phyloP scores from a whole-genome alignment of 208 protist species.

The Trypanosoma vivax region DNA sequence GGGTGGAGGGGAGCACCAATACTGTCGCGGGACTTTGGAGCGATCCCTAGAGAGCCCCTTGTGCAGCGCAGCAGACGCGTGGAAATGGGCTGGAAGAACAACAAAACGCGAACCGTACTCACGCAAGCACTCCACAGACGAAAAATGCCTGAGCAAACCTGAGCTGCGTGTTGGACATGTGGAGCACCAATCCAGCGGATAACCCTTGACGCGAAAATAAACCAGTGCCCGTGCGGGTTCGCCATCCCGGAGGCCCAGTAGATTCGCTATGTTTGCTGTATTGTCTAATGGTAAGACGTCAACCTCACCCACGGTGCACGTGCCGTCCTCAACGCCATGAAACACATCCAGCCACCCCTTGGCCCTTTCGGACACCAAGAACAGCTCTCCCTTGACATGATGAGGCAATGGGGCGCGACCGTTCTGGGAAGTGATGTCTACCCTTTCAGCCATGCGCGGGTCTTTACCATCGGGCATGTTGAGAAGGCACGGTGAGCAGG shows the following conservation, averaged over 20 bases:
- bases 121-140: conserved; percentile 23
- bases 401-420: conserved; percentile 3
- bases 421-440: not conserved
- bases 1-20: conserved; percentile 26
- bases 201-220: conserved; percentile 45
- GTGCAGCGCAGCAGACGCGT: not conserved
- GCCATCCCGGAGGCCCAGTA: conserved; percentile 12
- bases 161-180: conserved; percentile 23
- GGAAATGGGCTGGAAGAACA: conserved; percentile 31
- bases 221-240: conserved; percentile 18
- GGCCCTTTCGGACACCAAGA: conserved; percentile 44
- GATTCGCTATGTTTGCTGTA: conserved; percentile 7
- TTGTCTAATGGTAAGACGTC: conserved; percentile 23
- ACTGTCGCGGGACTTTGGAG: not conserved
- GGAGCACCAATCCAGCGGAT: conserved; percentile 36
- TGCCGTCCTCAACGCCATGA: conserved; percentile 29
- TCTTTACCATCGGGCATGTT: conserved; percentile 28
- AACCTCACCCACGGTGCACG: conserved; percentile 21
- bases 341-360: conserved; percentile 56
- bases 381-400: conserved; percentile 59
- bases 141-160: conserved; percentile 26
- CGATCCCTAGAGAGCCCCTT: not conserved
- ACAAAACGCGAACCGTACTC: conserved; percentile 38
- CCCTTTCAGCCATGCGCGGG: not conserved
- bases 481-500: conserved; percentile 52